These are phyloP conservation scores for Purpureocillium takamizusanense DNA, from an alignment of 2,329 filamentous ascomycete species.

Conservation along the genomic window DNA sequence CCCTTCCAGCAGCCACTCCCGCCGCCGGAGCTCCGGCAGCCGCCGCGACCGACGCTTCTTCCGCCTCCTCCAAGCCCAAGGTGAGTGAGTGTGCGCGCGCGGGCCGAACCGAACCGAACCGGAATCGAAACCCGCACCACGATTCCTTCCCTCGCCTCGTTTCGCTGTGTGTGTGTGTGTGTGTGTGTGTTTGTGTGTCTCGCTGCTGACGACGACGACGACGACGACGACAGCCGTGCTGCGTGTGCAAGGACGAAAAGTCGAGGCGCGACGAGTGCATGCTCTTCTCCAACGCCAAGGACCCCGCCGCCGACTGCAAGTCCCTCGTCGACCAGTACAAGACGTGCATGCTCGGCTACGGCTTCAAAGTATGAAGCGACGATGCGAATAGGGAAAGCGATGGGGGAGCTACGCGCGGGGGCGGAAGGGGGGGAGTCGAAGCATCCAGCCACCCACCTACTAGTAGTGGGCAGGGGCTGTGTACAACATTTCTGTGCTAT, in stretches of 20 bases:
- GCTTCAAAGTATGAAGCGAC: slow-evolving; percentile 58
- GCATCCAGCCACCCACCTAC: too few relatives aligned
- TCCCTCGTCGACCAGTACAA: slow-evolving; percentile 77
- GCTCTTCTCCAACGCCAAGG: slow-evolving; percentile 82
- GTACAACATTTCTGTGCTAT: slow-evolving; percentile 12
- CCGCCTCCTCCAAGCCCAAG: slow-evolving; percentile 33
- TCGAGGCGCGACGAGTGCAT: slow-evolving; percentile 92
- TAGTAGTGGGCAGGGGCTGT: slow-evolving; percentile 6
- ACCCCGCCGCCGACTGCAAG: slow-evolving; percentile 78
- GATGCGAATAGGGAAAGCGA: too few relatives aligned
- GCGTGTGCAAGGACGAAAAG: slow-evolving; percentile 96
- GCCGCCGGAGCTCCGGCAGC: neutral
- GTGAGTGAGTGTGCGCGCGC: too few relatives aligned
- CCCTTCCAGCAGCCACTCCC: neutral
- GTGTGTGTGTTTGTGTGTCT: too few relatives aligned
- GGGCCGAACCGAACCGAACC: too few relatives aligned
- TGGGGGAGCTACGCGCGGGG: too few relatives aligned
- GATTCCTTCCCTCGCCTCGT: too few relatives aligned
- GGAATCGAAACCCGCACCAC: too few relatives aligned
- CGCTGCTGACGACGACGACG: neutral
- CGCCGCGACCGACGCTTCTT: slow-evolving; percentile 13
- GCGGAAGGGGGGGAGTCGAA: too few relatives aligned
- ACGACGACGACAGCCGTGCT: slow-evolving; percentile 89
- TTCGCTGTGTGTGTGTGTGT: too few relatives aligned
- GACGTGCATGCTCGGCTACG: slow-evolving; percentile 86